These are phyloP conservation scores for Metschnikowia drakensbergensis DNA, from an alignment of 805 yeast genomes.

Conservation along the genomic window DNA sequence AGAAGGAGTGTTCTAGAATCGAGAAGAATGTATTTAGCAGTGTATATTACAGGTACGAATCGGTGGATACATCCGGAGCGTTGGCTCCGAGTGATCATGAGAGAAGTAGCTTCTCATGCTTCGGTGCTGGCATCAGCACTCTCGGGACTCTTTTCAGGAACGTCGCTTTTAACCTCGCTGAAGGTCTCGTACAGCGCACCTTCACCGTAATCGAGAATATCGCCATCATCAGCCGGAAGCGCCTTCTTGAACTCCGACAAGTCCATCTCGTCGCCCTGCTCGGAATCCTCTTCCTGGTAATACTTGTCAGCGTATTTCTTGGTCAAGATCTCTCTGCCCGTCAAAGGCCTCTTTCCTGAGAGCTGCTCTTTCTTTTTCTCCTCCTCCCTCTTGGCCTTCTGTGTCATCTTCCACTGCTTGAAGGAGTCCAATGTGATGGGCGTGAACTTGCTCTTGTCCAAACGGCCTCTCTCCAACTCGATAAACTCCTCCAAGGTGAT, in stretches of 20 bases:
- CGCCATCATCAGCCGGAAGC: slow-evolving; percentile 46
- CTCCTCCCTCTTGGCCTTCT: slow-evolving; percentile 52
- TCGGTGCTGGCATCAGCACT: slow-evolving; percentile 1
- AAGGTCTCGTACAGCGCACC: slow-evolving; percentile 26
- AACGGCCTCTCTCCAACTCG: slow-evolving; percentile 84
- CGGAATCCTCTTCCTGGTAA: slow-evolving; percentile 50
- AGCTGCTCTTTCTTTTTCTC: slow-evolving; percentile 30
- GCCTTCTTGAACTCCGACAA: slow-evolving; percentile 53
- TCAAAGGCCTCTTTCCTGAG: slow-evolving; percentile 45
- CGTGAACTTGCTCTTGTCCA: slow-evolving; percentile 71
- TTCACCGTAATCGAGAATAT: slow-evolving; percentile 71
- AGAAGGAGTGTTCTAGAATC: not conserved
- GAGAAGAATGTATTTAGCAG: not conserved
- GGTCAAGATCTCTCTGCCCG: slow-evolving; percentile 68
- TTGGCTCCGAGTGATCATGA: slow-evolving; percentile 3
- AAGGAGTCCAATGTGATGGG: slow-evolving; percentile 85
- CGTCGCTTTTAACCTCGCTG: slow-evolving; percentile 5
- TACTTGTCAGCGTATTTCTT: slow-evolving; percentile 56
- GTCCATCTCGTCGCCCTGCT: slow-evolving; percentile 51
- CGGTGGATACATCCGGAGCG: slow-evolving; percentile 4
- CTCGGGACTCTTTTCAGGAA: slow-evolving; percentile 2
- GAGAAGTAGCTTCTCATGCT: slow-evolving; percentile 5
- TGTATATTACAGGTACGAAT: slow-evolving; percentile 6
- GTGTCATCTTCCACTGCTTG: slow-evolving; percentile 75
- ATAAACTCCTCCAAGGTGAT: slow-evolving; percentile 94